Base-by-base conservation (phyloP, 129 eudicot genomes). In the Pseudognaphalium luteoalbum region DNA sequence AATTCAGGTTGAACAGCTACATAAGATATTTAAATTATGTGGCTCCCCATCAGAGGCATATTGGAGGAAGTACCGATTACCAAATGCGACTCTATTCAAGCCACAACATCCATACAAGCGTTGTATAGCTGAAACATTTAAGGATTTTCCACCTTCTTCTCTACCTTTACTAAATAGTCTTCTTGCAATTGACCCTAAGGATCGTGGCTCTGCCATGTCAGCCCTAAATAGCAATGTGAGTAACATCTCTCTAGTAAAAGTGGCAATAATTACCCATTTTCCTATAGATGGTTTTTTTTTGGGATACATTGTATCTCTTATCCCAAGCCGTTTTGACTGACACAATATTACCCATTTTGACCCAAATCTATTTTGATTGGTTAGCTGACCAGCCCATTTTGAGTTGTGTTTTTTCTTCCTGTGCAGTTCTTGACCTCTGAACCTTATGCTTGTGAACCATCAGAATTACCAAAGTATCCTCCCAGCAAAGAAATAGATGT, bases 401-500 rank as follows among this genome's bases (percentile, higher is more conserved):
- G 50, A 51, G 19, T 33, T 2, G 57, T 66, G 57, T 29, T 61
- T 41, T 35, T 68, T n/a, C 52, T n/a, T 62, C n/a, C 14, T n/a
- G 15, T 28, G 16, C 85, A 86, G 91, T 86, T 73, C 61, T 86
- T 86, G 77, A 71, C 29, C 22, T 77, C 86, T 1, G 78, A 78
- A 32, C 91, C 91, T 61, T 67, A 39, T 71, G 80, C 90, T 2
- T 86, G 88, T 41, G 84, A 83, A 21, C 83, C 88, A 25, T 74
- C 84, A 35, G 81, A 60, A 56, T 81, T 86, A 73, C 90, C 90
- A 0, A 83, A 81, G 22, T 81, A 83, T 60, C 86, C 90, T 5
- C 88, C 90, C 5, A 84, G 77, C 84, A 87, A 87, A 62, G 91
- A 87, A 78, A 8, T 81, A 37, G 88, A 87, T 73, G 75, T 73